phyloP scores from a whole-genome alignment of 2,329 filamentous ascomycete species.

The Trichoderma harzianum region DNA sequence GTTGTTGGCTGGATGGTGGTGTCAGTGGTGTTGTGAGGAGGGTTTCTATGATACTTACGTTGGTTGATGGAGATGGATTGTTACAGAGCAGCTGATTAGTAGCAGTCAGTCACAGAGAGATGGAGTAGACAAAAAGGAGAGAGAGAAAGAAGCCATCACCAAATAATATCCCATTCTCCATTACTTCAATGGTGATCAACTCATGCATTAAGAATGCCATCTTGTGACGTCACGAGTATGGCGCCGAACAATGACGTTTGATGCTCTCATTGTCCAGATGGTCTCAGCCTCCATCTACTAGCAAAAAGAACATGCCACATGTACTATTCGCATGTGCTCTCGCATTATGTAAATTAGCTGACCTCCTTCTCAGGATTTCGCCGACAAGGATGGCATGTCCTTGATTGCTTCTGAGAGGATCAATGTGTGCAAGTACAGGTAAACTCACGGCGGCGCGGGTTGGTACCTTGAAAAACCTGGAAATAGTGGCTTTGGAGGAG shows the following conservation, averaged over 20 bases:
- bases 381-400: not conserved
- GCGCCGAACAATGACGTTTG: not conserved
- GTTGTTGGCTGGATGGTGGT: not conserved
- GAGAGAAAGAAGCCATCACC: not conserved
- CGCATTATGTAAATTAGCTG: not conserved
- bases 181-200: not conserved
- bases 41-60: not conserved
- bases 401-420: not conserved
- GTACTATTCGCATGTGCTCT: not conserved
- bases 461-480: not conserved
- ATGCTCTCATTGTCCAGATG: not conserved
- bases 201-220: not conserved
- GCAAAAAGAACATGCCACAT: not conserved
- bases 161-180: not conserved
- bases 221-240: constrained; percentile 1
- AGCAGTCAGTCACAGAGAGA: not conserved
- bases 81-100: not conserved
- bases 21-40: not conserved
- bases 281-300: not conserved
- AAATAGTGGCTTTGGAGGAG: not conserved
- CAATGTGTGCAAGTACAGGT: not conserved
- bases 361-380: not conserved
- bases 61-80: not conserved
- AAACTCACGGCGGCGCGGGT: not conserved
- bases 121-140: not conserved